phyloP scores from a whole-genome alignment of 2,329 filamentous ascomycete species.

The Penicillium sp. region DNA sequence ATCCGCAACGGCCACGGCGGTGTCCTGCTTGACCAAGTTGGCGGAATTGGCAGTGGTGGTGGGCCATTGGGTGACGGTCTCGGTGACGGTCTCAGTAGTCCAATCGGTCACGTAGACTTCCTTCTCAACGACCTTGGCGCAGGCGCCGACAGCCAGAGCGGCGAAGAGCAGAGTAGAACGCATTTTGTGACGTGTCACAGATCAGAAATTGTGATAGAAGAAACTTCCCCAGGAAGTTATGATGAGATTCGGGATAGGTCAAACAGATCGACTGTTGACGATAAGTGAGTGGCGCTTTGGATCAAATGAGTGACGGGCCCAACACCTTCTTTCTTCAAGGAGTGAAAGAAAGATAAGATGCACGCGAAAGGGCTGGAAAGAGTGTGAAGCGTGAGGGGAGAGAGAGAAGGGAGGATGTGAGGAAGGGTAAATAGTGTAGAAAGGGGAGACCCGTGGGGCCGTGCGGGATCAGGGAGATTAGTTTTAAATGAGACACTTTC shows the following conservation, averaged over 20 bases:
- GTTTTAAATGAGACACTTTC: slow-evolving; percentile 4
- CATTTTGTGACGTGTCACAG: slow-evolving; percentile 33
- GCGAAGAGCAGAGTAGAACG: slow-evolving; percentile 37
- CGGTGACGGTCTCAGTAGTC: slow-evolving; percentile 39
- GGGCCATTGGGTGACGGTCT: slow-evolving; percentile 30
- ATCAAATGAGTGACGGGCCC: slow-evolving; percentile 37
- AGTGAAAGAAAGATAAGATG: slow-evolving; percentile 31
- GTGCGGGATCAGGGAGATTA: slow-evolving; percentile 14
- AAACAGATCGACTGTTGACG: slow-evolving; percentile 39
- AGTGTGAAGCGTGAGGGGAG: slow-evolving; percentile 13
- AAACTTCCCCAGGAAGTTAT: slow-evolving; percentile 42
- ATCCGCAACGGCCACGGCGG: slow-evolving; percentile 6
- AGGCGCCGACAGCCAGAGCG: slow-evolving; percentile 36
- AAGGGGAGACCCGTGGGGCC: slow-evolving; percentile 19
- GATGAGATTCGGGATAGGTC: slow-evolving; percentile 10
- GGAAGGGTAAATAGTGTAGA: slow-evolving; percentile 19
- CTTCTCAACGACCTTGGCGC: slow-evolving; percentile 37
- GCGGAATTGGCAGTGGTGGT: slow-evolving; percentile 29
- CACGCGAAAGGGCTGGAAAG: slow-evolving; percentile 16
- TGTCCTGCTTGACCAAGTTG: slow-evolving; percentile 9
- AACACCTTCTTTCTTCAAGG: slow-evolving; percentile 32
- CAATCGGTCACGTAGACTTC: slow-evolving; percentile 39
- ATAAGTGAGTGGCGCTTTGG: slow-evolving; percentile 15
- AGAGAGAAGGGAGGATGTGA: slow-evolving; percentile 14
- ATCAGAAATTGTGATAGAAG: slow-evolving; percentile 25